Percentiles rank a stretch among this genome's conserved stretches.
Evolutionary conservation across 495 filamentous ascomycete species (phyloP).

Genomic region (Achaetomiella virescens): DNA sequence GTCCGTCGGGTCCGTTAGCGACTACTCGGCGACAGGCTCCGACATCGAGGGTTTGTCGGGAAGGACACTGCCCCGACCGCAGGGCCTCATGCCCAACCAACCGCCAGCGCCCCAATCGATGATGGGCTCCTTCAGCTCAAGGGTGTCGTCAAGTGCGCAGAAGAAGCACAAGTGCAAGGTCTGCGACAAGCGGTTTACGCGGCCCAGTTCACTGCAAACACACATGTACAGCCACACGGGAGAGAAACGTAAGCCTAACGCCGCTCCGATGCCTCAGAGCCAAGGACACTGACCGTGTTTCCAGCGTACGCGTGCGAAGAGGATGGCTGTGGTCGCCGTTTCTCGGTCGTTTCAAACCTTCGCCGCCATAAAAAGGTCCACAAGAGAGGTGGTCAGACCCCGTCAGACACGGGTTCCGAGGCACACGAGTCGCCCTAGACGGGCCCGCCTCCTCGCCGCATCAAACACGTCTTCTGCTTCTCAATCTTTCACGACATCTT

Average conservation of each 20-base stretch:
- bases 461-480: slow-evolving; percentile 1
- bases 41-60: slow-evolving; percentile 72
- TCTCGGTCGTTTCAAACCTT: slow-evolving; percentile 96
- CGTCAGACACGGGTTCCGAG: slow-evolving; percentile 47
- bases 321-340: slow-evolving; percentile 91
- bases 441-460: slow-evolving; percentile 1
- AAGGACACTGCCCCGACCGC: slow-evolving; percentile 75
- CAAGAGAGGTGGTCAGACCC: slow-evolving; percentile 59
- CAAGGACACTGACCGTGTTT: slow-evolving; percentile 18
- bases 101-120: slow-evolving; percentile 90
- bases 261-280: neutral
- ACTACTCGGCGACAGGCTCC: slow-evolving; percentile 89
- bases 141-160: slow-evolving; percentile 89
- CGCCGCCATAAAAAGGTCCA: slow-evolving; percentile 95
- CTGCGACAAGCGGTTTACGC: slow-evolving; percentile 97
- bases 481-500: slow-evolving; percentile 13
- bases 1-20: slow-evolving; percentile 86
- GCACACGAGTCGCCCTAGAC: slow-evolving; percentile 42
- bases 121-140: slow-evolving; percentile 99
- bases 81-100: slow-evolving; percentile 57
- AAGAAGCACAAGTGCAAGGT: slow-evolving; percentile 99
- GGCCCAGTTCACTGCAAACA: slow-evolving; percentile 92
- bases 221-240: slow-evolving; percentile 99
- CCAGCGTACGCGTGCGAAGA: slow-evolving; percentile 90
- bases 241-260: slow-evolving; percentile 83